Percentiles rank a stretch among this genome's conserved stretches.
Evolutionary conservation across 1,284 basidiomycete species (phyloP).

Genomic region (Apiotrichum sp.): DNA sequence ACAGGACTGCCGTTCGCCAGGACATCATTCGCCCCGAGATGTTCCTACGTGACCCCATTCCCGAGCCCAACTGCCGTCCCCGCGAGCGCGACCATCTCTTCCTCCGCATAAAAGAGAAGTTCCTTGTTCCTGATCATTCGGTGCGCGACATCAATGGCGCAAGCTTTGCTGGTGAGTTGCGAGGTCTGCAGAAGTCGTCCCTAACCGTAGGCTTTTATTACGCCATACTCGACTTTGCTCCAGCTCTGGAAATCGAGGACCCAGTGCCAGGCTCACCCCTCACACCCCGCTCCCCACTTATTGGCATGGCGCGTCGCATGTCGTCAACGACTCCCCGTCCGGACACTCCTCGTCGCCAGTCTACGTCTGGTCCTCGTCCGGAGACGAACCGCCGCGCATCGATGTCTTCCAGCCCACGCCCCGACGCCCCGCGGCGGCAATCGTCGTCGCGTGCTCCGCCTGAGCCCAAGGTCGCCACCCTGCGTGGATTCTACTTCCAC

Average conservation of each 20-base stretch:
- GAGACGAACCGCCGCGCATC: constrained; percentile 11
- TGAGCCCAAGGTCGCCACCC: constrained; percentile 29
- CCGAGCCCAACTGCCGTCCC: constrained; percentile 21
- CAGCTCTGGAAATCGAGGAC: constrained; percentile 21
- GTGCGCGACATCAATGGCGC: constrained; percentile 93
- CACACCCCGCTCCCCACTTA: constrained; percentile 15
- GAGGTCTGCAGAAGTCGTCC: neutral
- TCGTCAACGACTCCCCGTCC: constrained; percentile 11
- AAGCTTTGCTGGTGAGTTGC: constrained; percentile 75
- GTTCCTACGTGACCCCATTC: constrained; percentile 57
- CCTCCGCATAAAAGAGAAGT: constrained; percentile 96
- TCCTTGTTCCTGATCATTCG: constrained; percentile 86
- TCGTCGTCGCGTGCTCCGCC: constrained; percentile 19
- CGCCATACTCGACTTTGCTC: constrained; percentile 47
- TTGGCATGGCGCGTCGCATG: constrained; percentile 7
- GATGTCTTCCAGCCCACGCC: constrained; percentile 6
- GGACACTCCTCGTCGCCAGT: constrained; percentile 19
- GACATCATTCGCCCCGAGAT: constrained; percentile 66
- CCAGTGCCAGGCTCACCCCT: constrained; percentile 28
- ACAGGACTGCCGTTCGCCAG: constrained; percentile 52
- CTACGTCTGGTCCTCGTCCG: neutral
- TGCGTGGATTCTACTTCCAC: constrained; percentile 77
- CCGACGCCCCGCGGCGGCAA: constrained; percentile 18
- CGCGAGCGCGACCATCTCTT: constrained; percentile 55
- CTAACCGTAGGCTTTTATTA: constrained; percentile 69